Evolutionary conservation across 2,329 filamentous ascomycete genomes (phyloP).

Genomic region (Fusarium citri): DNA sequence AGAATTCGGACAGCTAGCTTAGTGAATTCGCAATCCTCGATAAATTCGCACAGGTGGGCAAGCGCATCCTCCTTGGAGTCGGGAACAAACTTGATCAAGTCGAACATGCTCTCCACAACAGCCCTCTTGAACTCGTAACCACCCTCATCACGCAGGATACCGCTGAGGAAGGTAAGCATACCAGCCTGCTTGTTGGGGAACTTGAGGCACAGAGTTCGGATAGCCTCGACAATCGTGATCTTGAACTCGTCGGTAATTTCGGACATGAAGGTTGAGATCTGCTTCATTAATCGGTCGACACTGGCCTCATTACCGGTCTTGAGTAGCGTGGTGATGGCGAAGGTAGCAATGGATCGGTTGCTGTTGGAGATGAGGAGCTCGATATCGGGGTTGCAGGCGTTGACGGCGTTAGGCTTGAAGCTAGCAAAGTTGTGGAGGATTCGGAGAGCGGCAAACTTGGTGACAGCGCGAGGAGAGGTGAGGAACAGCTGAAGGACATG

Average conservation of each 20-base stretch:
- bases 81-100: slow-evolving; percentile 98
- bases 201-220: slow-evolving; percentile 94
- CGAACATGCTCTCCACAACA: slow-evolving; percentile 99
- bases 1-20: slow-evolving; percentile 96
- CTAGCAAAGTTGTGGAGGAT: slow-evolving; percentile 97
- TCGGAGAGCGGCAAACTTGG: slow-evolving; percentile 96
- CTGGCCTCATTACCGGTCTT: slow-evolving; percentile 99
- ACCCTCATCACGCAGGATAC: slow-evolving; percentile 95
- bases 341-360: slow-evolving; percentile 97
- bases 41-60: slow-evolving; percentile 97
- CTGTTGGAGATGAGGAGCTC: slow-evolving; percentile 96
- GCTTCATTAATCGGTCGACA: slow-evolving; percentile 97
- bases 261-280: slow-evolving; percentile 97
- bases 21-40: slow-evolving; percentile 99
- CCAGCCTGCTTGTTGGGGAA: slow-evolving; percentile 98
- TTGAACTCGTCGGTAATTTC: slow-evolving; percentile 99
- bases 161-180: slow-evolving; percentile 96
- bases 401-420: slow-evolving; percentile 93
- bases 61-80: slow-evolving; percentile 85
- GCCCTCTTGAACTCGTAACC: slow-evolving; percentile 98
- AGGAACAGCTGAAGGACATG: slow-evolving; percentile 97
- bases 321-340: slow-evolving; percentile 96
- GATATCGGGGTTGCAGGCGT: slow-evolving; percentile 96
- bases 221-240: slow-evolving; percentile 99
- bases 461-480: slow-evolving; percentile 92